Percentiles rank a stretch among this genome's conserved stretches.
phyloP scores from a whole-genome alignment of 23 red algal genomes.

The Gracilariopsis chorda region DNA sequence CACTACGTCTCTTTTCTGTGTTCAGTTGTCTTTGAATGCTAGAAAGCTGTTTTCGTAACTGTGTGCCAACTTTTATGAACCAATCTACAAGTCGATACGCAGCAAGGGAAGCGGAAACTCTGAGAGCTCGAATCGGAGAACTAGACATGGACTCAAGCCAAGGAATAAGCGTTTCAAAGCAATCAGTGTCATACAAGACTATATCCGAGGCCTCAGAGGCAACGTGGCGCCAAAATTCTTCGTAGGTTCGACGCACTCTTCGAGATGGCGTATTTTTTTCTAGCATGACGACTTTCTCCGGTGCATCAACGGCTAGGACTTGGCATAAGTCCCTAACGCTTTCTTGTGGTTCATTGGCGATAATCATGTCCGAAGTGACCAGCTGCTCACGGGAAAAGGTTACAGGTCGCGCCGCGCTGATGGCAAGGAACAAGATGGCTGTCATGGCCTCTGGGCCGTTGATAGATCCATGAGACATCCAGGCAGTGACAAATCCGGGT shows the following conservation, averaged over 20 bases:
- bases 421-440: slow-evolving; percentile 22
- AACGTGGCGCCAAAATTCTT: slow-evolving; percentile 35
- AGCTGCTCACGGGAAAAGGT: background rate
- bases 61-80: slow-evolving; percentile 21
- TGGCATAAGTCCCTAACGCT: background rate
- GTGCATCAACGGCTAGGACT: background rate
- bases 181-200: slow-evolving; percentile 72
- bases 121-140: slow-evolving; percentile 23
- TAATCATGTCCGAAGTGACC: slow-evolving; percentile 36
- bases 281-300: background rate
- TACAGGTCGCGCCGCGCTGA: slow-evolving; percentile 15
- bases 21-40: slow-evolving; percentile 51
- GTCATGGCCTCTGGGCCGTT: slow-evolving; percentile 61
- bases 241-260: slow-evolving; percentile 24
- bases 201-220: slow-evolving; percentile 26
- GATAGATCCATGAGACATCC: slow-evolving; percentile 7
- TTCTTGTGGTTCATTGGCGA: background rate
- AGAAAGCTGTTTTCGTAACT: slow-evolving; percentile 17
- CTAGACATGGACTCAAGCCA: slow-evolving; percentile 64
- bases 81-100: slow-evolving; percentile 70
- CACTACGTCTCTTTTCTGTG: slow-evolving; percentile 38
- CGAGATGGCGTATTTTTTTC: background rate
- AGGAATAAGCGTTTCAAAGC: slow-evolving; percentile 63
- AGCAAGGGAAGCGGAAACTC: slow-evolving; percentile 57
- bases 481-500: slow-evolving; percentile 12